Evolutionary conservation across 768 basidiomycete genomes (phyloP), one percentile per base, ranked within the genome.

Genomic region (Pulveroboletus sp.): DNA sequence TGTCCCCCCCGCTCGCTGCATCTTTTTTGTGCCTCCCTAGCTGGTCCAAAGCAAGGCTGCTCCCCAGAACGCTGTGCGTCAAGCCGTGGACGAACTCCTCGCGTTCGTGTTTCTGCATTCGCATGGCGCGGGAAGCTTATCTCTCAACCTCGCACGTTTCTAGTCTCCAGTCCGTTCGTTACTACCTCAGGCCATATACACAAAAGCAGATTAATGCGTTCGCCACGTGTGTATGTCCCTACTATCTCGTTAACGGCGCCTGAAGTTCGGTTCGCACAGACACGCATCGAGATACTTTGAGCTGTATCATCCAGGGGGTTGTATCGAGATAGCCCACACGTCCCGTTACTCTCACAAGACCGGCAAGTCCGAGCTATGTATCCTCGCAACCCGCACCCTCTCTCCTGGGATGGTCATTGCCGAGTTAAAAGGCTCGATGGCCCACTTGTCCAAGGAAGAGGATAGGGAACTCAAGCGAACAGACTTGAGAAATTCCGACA

Each of bases 371-470:
- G 90, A 93, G 63, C 70, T 93, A 13, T 93, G 91, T 59, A 91
- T 92, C 44, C 76, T 92, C 43, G 90, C 90, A 26, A 92, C 90
- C 17, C 83, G 85, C 22, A 68, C 76, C 34, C 75, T 92, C 24
- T 70, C 73, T 22, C 77, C 83, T 19, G 86, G 89, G 51, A 69
- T 77, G 45, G 87, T 89, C 54, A 83, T 93, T 53, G 81, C 79
- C n/a, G 90, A 93, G 63, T 76, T 93, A 42, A 91, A 92, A 65
- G 90, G 90, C 30, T 92, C 90, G 10, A 88, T 93, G 86, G 90
- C 91, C 16, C 83, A 91, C 64, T 71, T 93, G 38, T 87, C 88
- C 16, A 85, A 87, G 45, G 86, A 88, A 54, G 90, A 93, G 62
- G 90, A 93, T 61, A 80, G 78, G 64, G 90, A 90, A 54, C 81